A percentile compares a stretch with the other conserved stretches of the same genome.
These are phyloP conservation scores for Sugiyamaella boreocaroliniensis DNA, from an alignment of 805 yeast genomes.

Conservation along the genomic window DNA sequence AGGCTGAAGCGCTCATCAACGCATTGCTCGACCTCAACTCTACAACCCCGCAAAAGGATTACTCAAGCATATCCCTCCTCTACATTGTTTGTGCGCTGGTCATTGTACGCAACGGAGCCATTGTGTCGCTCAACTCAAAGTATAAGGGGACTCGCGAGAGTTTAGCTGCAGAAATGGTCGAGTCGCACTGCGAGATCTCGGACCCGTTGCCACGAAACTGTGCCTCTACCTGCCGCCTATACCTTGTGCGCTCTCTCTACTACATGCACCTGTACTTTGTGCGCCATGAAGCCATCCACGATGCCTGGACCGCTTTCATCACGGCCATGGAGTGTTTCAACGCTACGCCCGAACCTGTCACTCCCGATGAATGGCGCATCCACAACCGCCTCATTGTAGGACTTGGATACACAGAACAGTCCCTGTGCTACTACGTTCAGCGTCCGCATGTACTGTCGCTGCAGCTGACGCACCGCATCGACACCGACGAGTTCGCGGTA, in stretches of 20 bases:
- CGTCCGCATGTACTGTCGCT: not conserved
- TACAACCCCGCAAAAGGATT: not conserved
- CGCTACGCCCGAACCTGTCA: not conserved
- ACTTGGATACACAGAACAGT: not conserved
- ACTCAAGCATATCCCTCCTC: not conserved
- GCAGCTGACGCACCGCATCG: not conserved
- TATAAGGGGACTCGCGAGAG: not conserved
- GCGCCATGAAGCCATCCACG: not conserved
- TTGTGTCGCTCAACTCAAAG: not conserved
- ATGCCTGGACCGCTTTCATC: not conserved
- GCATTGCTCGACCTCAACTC: not conserved
- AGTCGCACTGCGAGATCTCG: not conserved
- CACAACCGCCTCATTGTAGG: not conserved
- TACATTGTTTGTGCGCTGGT: conserved; percentile 9
- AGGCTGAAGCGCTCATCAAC: not conserved
- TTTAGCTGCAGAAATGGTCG: not conserved
- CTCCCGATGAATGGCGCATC: not conserved
- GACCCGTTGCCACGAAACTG: not conserved
- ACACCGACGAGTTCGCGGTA: not conserved
- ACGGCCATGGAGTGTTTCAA: not conserved
- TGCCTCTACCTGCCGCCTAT: not conserved
- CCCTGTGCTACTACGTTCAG: not conserved
- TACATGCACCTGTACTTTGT: not conserved
- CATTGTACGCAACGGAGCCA: conserved; percentile 2
- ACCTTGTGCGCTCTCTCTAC: not conserved